These are phyloP conservation scores for Magnaporthiopsis rhizophila DNA, from an alignment of 2,329 filamentous ascomycete genomes.

Conservation along the genomic window DNA sequence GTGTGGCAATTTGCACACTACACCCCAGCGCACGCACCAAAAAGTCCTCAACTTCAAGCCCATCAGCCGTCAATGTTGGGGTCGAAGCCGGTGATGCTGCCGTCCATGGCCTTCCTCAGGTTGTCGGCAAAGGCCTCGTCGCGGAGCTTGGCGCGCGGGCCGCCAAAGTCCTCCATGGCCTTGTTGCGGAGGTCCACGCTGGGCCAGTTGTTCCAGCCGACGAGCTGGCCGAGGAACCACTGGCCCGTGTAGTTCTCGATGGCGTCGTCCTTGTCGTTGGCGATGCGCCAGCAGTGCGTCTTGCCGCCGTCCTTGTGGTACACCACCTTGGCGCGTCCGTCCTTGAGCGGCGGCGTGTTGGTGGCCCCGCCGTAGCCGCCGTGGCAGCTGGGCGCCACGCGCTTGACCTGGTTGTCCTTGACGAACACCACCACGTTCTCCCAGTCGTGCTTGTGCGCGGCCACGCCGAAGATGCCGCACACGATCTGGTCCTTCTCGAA, in stretches of 20 bases:
- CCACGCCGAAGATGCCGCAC: conserved; percentile 14
- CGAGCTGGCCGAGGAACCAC: conserved; percentile 16
- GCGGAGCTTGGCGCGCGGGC: conserved; percentile 25
- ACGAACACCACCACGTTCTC: conserved; percentile 25
- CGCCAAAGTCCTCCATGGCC: conserved; percentile 27
- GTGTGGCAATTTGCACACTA: too few species aligned
- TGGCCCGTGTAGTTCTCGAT: conserved; percentile 3
- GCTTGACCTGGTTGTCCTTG: conserved; percentile 19
- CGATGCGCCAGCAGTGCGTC: conserved; percentile 16
- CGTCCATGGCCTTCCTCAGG: conserved; percentile 4
- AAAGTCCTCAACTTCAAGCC: not conserved
- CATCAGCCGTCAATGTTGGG: not conserved
- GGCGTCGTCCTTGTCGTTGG: not conserved
- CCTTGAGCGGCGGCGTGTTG: conserved; percentile 12
- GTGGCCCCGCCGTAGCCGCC: conserved; percentile 21
- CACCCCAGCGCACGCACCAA: not conserved
- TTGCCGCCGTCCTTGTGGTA: conserved; percentile 26
- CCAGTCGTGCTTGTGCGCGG: conserved; percentile 30
- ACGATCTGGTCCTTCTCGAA: conserved; percentile 18
- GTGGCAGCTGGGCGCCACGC: conserved; percentile 28
- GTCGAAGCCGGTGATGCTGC: not conserved
- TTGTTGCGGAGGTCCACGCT: conserved; percentile 23
- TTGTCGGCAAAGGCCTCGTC: conserved; percentile 8
- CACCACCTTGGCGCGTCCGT: conserved; percentile 20
- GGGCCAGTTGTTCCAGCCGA: conserved; percentile 32